These are phyloP conservation scores for Torrubiella hemipterigena DNA, from an alignment of 2,329 filamentous ascomycete genomes.

Conservation along the genomic window DNA sequence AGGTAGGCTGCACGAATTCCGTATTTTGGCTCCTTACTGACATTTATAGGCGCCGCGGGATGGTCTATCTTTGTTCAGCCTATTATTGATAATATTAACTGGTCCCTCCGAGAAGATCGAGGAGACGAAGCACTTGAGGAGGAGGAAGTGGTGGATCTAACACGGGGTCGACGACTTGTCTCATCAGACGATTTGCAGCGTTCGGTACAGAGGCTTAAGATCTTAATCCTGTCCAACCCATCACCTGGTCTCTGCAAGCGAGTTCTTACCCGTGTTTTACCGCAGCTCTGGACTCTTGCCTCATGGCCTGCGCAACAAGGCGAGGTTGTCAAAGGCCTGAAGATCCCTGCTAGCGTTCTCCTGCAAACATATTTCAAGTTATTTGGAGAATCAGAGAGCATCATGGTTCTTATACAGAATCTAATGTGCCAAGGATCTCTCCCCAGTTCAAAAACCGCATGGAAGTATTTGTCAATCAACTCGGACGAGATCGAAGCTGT, in stretches of 20 bases:
- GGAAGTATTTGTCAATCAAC: constrained; percentile 40
- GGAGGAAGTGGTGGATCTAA: constrained; percentile 33
- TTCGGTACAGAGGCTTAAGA: constrained; percentile 42
- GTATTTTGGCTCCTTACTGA: constrained; percentile 1
- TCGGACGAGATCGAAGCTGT: constrained; percentile 35
- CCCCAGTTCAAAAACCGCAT: constrained; percentile 21
- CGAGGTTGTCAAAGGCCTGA: constrained; percentile 24
- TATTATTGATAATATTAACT: constrained; percentile 39
- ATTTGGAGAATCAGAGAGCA: constrained; percentile 35
- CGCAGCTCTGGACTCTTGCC: constrained; percentile 52
- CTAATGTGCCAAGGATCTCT: constrained; percentile 42
- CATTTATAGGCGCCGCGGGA: constrained; percentile 35
- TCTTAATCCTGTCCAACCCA: constrained; percentile 49
- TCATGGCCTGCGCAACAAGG: constrained; percentile 31
- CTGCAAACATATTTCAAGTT: constrained; percentile 47
- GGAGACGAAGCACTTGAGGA: constrained; percentile 12
- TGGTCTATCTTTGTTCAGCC: constrained; percentile 52
- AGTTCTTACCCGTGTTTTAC: constrained; percentile 43
- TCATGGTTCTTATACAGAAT: constrained; percentile 37
- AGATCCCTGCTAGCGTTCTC: constrained; percentile 34
- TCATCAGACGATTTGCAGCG: constrained; percentile 31
- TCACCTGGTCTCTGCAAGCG: constrained; percentile 54
- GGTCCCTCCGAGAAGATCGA: constrained; percentile 15
- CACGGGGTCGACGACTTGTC: constrained; percentile 30
- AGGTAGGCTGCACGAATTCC: constrained; percentile 20